Evolutionary conservation across 768 basidiomycete species (phyloP).

Genomic region (Russula sp.): DNA sequence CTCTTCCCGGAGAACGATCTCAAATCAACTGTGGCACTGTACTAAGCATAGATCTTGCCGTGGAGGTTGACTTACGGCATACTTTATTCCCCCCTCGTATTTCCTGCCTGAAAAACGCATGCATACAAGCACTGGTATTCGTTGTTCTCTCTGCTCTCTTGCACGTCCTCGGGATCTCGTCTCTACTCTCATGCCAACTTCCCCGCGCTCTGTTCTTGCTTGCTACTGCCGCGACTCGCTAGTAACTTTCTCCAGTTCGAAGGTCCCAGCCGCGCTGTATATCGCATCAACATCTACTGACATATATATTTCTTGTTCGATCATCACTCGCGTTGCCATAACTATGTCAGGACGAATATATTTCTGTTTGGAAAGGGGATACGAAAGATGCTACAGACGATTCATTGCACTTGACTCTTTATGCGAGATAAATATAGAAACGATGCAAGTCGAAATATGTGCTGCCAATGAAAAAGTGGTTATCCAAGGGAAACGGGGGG

Average conservation of each 20-base stretch:
- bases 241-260: too few relatives aligned
- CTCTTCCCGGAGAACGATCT: constrained; percentile 86
- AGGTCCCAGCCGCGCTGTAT: background rate
- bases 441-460: constrained; percentile 7
- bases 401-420: background rate
- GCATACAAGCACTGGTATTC: too few relatives aligned
- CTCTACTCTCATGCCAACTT: too few relatives aligned
- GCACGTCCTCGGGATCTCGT: too few relatives aligned
- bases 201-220: too few relatives aligned
- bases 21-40: constrained; percentile 83
- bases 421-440: constrained; percentile 20
- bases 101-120: too few relatives aligned
- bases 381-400: background rate
- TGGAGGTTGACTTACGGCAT: too few relatives aligned
- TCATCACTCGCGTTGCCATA: background rate
- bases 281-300: background rate
- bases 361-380: background rate
- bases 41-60: too few relatives aligned
- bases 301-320: background rate
- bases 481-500: background rate
- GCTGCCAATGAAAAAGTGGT: background rate
- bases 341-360: background rate
- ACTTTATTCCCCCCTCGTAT: too few relatives aligned
- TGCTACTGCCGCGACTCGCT: too few relatives aligned
- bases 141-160: too few relatives aligned